Percentiles rank a stretch among this genome's conserved stretches.
phyloP scores from a whole-genome alignment of 768 basidiomycete genomes.

The Scleroderma bovista region DNA sequence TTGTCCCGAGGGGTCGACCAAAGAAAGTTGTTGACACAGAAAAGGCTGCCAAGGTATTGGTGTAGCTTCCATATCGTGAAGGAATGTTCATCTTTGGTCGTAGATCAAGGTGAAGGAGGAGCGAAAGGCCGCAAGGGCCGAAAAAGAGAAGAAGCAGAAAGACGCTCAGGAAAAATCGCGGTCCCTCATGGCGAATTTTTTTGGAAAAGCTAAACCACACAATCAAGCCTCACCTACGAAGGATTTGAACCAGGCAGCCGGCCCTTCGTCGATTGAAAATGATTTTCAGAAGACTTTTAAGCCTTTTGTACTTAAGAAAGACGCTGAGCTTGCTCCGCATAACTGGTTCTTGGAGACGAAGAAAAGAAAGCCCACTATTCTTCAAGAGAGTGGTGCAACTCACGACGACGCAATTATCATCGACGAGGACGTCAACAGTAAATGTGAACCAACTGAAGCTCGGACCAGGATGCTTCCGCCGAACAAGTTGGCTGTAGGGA shows the following conservation, averaged over 20 bases:
- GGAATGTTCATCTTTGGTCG: slow-evolving; percentile 2
- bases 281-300: slow-evolving; percentile 77
- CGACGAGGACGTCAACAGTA: slow-evolving; percentile 35
- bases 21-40: slow-evolving; percentile 54
- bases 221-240: slow-evolving; percentile 18
- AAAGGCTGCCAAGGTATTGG: slow-evolving; percentile 33
- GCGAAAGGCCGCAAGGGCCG: slow-evolving; percentile 61
- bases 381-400: slow-evolving; percentile 14
- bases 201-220: slow-evolving; percentile 53
- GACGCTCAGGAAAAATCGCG: slow-evolving; percentile 69
- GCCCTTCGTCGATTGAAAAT: slow-evolving; percentile 36
- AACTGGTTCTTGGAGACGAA: slow-evolving; percentile 55
- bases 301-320: slow-evolving; percentile 76
- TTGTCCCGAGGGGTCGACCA: slow-evolving; percentile 31
- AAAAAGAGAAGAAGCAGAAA: slow-evolving; percentile 67
- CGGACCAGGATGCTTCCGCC: slow-evolving; percentile 6
- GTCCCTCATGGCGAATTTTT: slow-evolving; percentile 74
- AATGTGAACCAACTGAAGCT: background rate
- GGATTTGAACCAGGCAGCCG: slow-evolving; percentile 20
- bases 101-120: slow-evolving; percentile 68
- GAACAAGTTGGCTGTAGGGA: background rate
- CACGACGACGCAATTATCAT: slow-evolving; percentile 54
- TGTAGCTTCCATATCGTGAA: too few species aligned
- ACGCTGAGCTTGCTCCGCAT: slow-evolving; percentile 59
- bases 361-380: slow-evolving; percentile 19